These are phyloP conservation scores for Leishmania mexicana DNA, from an alignment of 208 protist genomes.

Conservation along the genomic window DNA sequence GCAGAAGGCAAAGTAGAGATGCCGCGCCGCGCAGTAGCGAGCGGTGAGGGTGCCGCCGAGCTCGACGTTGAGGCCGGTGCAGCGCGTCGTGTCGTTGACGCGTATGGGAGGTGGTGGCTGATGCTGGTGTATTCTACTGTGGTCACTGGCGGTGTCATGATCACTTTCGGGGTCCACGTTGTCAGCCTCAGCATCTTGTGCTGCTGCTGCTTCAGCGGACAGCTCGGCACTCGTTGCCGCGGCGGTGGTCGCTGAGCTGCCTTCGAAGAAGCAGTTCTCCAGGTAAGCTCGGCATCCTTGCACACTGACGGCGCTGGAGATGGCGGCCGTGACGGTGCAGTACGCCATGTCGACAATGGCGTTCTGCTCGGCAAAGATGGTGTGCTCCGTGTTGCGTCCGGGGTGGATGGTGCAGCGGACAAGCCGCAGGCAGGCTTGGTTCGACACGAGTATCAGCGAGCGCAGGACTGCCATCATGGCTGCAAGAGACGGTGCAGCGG, in stretches of 20 bases:
- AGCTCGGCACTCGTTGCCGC: not conserved
- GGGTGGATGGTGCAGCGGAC: conserved; percentile 36
- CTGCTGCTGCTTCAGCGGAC: not conserved
- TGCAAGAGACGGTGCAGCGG: not conserved
- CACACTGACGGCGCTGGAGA: conserved; percentile 54
- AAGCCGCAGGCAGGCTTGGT: conserved; percentile 53
- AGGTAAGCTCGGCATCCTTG: conserved; percentile 68
- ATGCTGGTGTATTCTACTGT: not conserved
- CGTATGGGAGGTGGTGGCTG: conserved; percentile 8
- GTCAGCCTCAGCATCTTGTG: not conserved
- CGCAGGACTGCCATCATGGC: conserved; percentile 36
- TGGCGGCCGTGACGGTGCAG: conserved; percentile 53
- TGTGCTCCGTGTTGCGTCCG: conserved; percentile 45
- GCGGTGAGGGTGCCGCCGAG: conserved; percentile 67
- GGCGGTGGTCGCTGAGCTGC: conserved; percentile 4
- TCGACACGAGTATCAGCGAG: conserved; percentile 68
- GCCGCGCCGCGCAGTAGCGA: conserved; percentile 44
- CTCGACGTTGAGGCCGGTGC: conserved; percentile 73
- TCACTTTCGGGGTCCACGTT: not conserved
- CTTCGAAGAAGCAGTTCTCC: conserved; percentile 44
- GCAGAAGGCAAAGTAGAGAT: conserved; percentile 80
- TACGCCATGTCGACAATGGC: conserved; percentile 57
- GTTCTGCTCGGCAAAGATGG: conserved; percentile 76
- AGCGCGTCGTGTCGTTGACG: conserved; percentile 34
- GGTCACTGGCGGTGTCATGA: not conserved